These are phyloP conservation scores for Pascua guehoae DNA, from an alignment of 1,284 basidiomycete species.

Conservation along the genomic window DNA sequence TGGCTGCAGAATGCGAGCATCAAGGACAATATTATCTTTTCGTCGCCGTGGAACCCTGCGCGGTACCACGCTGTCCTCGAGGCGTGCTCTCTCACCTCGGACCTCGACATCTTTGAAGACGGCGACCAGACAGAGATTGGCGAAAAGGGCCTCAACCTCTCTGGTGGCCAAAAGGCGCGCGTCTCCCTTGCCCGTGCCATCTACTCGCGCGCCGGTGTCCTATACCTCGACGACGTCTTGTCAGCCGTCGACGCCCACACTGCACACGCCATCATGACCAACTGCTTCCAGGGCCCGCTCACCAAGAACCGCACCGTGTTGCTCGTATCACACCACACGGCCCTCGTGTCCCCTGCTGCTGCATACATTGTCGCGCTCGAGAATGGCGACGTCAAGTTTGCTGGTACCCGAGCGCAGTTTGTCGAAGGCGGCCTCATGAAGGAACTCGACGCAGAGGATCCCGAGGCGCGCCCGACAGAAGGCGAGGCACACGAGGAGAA, in stretches of 20 bases:
- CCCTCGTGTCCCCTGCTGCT: slow-evolving; percentile 43
- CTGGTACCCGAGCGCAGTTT: slow-evolving; percentile 67
- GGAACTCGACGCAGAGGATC: slow-evolving; percentile 61
- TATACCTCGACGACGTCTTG: slow-evolving; percentile 75
- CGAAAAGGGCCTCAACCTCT: slow-evolving; percentile 66
- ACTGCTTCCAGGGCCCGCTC: slow-evolving; percentile 81
- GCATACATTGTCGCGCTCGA: slow-evolving; percentile 64
- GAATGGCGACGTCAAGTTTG: slow-evolving; percentile 72
- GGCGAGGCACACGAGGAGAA: slow-evolving; percentile 52
- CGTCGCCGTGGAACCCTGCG: slow-evolving; percentile 70
- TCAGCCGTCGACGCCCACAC: slow-evolving; percentile 73
- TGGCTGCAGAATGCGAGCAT: slow-evolving; percentile 84
- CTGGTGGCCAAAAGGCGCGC: slow-evolving; percentile 92
- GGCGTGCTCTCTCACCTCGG: slow-evolving; percentile 69
- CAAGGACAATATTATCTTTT: slow-evolving; percentile 91
- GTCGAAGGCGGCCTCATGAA: slow-evolving; percentile 62
- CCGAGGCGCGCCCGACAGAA: slow-evolving; percentile 47
- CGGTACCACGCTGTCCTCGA: slow-evolving; percentile 75
- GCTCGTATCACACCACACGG: slow-evolving; percentile 76
- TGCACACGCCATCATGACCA: slow-evolving; percentile 73
- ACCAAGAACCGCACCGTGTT: slow-evolving; percentile 74
- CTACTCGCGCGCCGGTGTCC: slow-evolving; percentile 80
- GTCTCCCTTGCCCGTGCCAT: slow-evolving; percentile 85
- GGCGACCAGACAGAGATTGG: slow-evolving; percentile 73
- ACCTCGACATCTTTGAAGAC: slow-evolving; percentile 87